Conservation (phyloP, 805 yeast species). For the Lipomyces japonicus region DNA sequence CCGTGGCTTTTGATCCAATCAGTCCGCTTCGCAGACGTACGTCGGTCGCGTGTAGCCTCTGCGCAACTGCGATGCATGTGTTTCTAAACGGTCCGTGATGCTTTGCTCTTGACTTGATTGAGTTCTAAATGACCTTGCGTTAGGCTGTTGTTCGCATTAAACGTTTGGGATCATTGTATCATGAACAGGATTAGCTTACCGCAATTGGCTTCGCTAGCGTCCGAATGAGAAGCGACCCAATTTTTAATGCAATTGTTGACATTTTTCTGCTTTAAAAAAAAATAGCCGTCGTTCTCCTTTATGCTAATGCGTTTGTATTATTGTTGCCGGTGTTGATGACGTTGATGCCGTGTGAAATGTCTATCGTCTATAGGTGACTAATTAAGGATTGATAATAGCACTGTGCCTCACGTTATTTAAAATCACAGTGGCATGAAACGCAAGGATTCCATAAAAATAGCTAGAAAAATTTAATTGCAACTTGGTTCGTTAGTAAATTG, state of each 20-base stretch:
- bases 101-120: slow-evolving; percentile 69
- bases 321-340: neutral
- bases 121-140: slow-evolving; percentile 38
- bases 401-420: no score
- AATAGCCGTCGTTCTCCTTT: neutral
- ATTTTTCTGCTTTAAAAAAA: slow-evolving; percentile 37
- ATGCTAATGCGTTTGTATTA: neutral
- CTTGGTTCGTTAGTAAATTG: no score
- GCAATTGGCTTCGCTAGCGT: slow-evolving; percentile 81
- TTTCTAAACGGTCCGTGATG: slow-evolving; percentile 62
- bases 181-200: slow-evolving; percentile 33
- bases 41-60: slow-evolving; percentile 64
- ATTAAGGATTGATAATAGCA: no score
- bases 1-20: slow-evolving; percentile 47
- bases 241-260: slow-evolving; percentile 75
- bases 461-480: no score
- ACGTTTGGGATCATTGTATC: neutral
- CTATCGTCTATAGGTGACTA: no score
- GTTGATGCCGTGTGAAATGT: neutral
- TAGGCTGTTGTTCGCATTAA: neutral
- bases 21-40: slow-evolving; percentile 57
- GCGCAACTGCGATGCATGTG: slow-evolving; percentile 68
- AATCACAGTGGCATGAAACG: no score
- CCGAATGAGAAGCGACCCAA: slow-evolving; percentile 65
- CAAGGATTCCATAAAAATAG: no score